These are phyloP conservation scores for Calonectria fujianensis DNA, from an alignment of 2,329 filamentous ascomycete species.

Conservation along the genomic window DNA sequence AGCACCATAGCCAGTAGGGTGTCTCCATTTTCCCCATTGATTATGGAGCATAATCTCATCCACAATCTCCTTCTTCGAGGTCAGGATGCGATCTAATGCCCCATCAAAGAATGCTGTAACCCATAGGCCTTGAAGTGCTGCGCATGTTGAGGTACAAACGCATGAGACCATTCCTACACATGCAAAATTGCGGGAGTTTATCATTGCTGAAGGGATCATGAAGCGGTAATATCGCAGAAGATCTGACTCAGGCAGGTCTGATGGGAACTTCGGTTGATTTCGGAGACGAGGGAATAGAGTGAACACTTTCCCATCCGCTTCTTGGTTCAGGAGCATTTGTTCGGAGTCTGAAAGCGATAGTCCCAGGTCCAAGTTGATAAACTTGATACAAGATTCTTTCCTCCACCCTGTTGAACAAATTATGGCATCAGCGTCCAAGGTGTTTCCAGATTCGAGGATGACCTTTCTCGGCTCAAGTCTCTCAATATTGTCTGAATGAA, in stretches of 20 bases:
- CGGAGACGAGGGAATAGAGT: constrained; percentile 48
- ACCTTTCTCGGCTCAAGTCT: constrained; percentile 63
- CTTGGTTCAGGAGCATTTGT: constrained; percentile 36
- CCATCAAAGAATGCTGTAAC: too few relatives aligned
- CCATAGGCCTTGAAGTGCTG: too few relatives aligned
- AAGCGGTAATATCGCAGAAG: constrained; percentile 54
- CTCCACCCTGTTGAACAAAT: constrained; percentile 75
- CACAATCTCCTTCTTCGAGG: too few relatives aligned
- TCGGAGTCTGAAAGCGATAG: constrained; percentile 40
- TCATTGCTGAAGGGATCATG: constrained; percentile 49
- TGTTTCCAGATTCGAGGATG: constrained; percentile 63
- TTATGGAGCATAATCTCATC: too few relatives aligned
- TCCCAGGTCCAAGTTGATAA: constrained; percentile 53
- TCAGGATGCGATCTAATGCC: too few relatives aligned
- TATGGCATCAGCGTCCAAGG: constrained; percentile 66
- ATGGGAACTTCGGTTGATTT: constrained; percentile 47
- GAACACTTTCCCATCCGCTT: constrained; percentile 47
- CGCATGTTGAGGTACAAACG: constrained; percentile 57
- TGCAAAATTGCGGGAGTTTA: constrained; percentile 56
- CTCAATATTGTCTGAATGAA: constrained; percentile 69
- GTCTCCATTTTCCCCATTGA: too few relatives aligned
- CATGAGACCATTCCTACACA: constrained; percentile 58
- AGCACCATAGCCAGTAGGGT: too few relatives aligned
- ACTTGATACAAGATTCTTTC: constrained; percentile 65
- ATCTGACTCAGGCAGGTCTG: constrained; percentile 45